phyloP scores from a whole-genome alignment of 2,329 filamentous ascomycete species.

The Xylariomycetidae sp. region DNA sequence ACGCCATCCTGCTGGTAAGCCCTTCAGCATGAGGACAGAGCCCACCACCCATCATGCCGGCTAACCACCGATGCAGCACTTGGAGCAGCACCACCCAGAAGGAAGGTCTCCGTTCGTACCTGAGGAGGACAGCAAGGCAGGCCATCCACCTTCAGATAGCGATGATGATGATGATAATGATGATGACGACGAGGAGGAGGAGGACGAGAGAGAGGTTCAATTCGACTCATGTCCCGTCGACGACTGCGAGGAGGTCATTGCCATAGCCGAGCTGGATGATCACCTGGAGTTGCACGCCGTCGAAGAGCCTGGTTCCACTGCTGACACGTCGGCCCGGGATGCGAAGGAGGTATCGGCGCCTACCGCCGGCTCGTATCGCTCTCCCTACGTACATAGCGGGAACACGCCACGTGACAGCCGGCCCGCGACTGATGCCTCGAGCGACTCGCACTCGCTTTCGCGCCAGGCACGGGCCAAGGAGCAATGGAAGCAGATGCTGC shows the following conservation, averaged over 20 bases:
- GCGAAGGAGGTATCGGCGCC: not conserved
- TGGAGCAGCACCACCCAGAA: constrained; percentile 25
- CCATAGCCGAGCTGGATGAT: constrained; percentile 46
- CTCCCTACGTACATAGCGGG: constrained; percentile 10
- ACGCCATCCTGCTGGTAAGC: constrained; percentile 33
- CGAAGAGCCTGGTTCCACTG: constrained; percentile 42
- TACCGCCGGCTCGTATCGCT: constrained; percentile 10
- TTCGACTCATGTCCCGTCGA: constrained; percentile 52
- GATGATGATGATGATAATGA: no score
- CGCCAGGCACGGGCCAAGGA: constrained; percentile 19
- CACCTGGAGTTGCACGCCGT: constrained; percentile 57
- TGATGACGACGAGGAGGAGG: constrained; percentile 7
- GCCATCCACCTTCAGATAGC: no score
- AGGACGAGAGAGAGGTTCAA: constrained; percentile 25
- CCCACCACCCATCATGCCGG: no score
- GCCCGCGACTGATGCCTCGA: not conserved
- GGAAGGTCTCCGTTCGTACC: constrained; percentile 20
- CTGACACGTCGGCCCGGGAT: not conserved
- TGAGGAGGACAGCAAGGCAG: constrained; percentile 4
- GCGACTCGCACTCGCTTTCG: not conserved
- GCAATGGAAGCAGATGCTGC: constrained; percentile 26
- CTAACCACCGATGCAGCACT: no score
- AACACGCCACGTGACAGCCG: constrained; percentile 1
- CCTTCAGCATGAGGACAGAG: not conserved
- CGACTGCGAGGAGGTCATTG: constrained; percentile 56